Evolutionary conservation across 495 filamentous ascomycete genomes (phyloP).

Genomic region (Penicillium bialowiezense): DNA sequence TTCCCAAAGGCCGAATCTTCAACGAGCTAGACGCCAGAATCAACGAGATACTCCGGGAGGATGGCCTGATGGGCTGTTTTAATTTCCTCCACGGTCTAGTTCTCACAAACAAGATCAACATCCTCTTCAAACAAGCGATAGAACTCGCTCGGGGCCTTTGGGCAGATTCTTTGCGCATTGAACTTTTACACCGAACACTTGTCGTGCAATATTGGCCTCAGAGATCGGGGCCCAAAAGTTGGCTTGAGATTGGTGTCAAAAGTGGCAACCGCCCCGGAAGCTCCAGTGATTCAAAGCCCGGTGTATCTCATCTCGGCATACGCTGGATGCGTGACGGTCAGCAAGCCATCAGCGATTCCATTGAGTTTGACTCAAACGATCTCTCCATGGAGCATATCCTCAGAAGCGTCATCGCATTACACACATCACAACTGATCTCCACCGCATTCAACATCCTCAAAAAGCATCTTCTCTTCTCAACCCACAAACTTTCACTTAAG

Average conservation of each 20-base stretch:
- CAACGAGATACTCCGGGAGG: conserved; percentile 61
- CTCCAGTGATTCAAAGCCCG: conserved; percentile 7
- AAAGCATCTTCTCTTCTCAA: conserved; percentile 55
- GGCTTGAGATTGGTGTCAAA: conserved; percentile 82
- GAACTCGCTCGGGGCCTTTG: conserved; percentile 66
- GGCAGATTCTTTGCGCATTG: conserved; percentile 70
- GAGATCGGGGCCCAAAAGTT: conserved; percentile 68
- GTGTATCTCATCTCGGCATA: conserved; percentile 55
- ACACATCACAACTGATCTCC: conserved; percentile 64
- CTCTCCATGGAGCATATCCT: conserved; percentile 73
- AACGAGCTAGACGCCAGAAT: conserved; percentile 63
- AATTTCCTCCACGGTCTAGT: conserved; percentile 80
- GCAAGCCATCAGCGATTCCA: conserved; percentile 61
- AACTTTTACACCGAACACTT: conserved; percentile 72
- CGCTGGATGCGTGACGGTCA: conserved; percentile 84
- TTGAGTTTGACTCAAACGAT: conserved; percentile 61
- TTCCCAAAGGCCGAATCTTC: conserved; percentile 57
- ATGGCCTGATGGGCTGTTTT: conserved; percentile 75
- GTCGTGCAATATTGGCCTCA: conserved; percentile 87
- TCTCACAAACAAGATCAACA: conserved; percentile 81
- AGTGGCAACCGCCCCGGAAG: conserved; percentile 50
- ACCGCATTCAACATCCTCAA: conserved; percentile 57
- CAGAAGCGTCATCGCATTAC: conserved; percentile 69
- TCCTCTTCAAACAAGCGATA: conserved; percentile 71
- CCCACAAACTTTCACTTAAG: conserved; percentile 50